A percentile compares a stretch with the other conserved stretches of the same genome.
Evolutionary conservation across 805 yeast species (phyloP).

Genomic region (Lipomyces chichibuensis): DNA sequence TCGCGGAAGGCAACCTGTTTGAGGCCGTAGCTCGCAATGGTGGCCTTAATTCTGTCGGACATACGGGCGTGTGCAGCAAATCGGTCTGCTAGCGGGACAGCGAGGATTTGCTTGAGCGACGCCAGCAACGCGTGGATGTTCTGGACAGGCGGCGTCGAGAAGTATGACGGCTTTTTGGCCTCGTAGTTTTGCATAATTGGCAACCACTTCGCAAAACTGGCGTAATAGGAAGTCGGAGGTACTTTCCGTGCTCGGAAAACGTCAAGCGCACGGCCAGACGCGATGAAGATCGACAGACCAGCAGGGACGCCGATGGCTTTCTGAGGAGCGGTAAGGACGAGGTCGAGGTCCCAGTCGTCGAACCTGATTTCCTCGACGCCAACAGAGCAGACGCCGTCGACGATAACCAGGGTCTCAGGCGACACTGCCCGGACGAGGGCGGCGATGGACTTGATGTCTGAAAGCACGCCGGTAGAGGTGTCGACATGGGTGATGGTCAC

Average conservation of each 20-base stretch:
- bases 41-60: conserved; percentile 66
- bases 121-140: conserved; percentile 77
- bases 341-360: conserved; percentile 88
- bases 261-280: conserved; percentile 75
- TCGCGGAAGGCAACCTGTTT: conserved; percentile 64
- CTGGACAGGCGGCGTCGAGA: conserved; percentile 97
- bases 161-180: conserved; percentile 75
- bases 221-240: conserved; percentile 58
- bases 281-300: conserved; percentile 78
- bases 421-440: conserved; percentile 61
- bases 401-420: conserved; percentile 81
- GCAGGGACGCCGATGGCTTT: conserved; percentile 95
- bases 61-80: conserved; percentile 63
- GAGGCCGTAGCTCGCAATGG: conserved; percentile 62
- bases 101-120: conserved; percentile 71
- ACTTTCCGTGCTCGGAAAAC: conserved; percentile 56
- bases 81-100: conserved; percentile 59
- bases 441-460: conserved; percentile 67
- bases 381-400: conserved; percentile 94
- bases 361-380: conserved; percentile 86
- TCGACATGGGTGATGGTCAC: conserved; percentile 94
- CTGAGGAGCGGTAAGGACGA: conserved; percentile 87
- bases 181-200: conserved; percentile 90
- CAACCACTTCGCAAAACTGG: conserved; percentile 79
- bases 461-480: conserved; percentile 91